A percentile compares a stretch with the other conserved stretches of the same genome.
phyloP scores from a whole-genome alignment of 192 early-diverging fungal genomes.

The Cetraspora pellucida region DNA sequence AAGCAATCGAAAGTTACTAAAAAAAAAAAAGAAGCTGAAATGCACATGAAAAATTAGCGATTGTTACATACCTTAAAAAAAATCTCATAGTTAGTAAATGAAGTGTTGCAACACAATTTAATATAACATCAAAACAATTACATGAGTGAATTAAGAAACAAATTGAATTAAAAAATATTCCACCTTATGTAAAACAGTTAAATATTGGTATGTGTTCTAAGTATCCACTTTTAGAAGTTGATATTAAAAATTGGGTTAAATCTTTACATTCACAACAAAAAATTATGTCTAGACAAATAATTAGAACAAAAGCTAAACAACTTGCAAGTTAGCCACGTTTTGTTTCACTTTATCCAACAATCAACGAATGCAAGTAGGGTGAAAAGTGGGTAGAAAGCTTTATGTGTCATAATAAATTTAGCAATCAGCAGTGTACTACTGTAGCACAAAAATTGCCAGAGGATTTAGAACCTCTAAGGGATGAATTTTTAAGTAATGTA shows the following conservation, averaged over 20 bases:
- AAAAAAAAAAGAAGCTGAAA: too few relatives aligned
- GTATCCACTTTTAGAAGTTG: too few relatives aligned
- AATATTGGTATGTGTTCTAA: too few relatives aligned
- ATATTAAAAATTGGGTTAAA: too few relatives aligned
- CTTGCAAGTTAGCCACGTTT: not conserved
- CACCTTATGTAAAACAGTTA: not conserved
- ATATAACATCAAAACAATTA: slow-evolving; percentile 13
- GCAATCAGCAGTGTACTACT: not conserved
- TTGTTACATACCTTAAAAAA: not conserved
- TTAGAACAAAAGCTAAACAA: not conserved
- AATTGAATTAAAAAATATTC: not conserved
- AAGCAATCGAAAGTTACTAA: too few relatives aligned
- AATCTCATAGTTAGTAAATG: not conserved
- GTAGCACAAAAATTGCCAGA: not conserved
- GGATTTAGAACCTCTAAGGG: not conserved
- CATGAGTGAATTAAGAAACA: not conserved
- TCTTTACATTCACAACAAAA: too few relatives aligned
- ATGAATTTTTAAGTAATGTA: slow-evolving; percentile 18
- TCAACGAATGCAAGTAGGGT: not conserved
- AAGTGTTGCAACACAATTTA: not conserved
- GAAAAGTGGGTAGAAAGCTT: not conserved
- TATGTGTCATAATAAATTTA: not conserved
- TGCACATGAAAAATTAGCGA: not conserved
- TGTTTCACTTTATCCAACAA: not conserved
- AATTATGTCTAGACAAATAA: not conserved